A percentile compares a stretch with the other conserved stretches of the same genome.
Evolutionary conservation across 2,329 filamentous ascomycete genomes (phyloP).

Genomic region (Colletotrichum sp.): DNA sequence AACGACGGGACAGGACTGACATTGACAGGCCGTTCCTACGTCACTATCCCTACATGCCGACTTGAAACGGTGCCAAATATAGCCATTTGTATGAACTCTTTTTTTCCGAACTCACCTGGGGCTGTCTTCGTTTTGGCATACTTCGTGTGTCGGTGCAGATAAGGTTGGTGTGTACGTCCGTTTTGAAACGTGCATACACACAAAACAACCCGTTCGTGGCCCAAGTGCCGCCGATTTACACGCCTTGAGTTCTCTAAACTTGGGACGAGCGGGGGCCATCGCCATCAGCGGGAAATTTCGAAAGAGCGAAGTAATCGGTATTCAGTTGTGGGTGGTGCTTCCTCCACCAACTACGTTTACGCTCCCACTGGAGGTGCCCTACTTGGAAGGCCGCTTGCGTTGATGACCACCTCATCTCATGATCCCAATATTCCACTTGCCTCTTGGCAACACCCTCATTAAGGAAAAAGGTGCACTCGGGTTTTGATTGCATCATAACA

Average conservation of each 20-base stretch:
- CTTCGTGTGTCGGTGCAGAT: background rate
- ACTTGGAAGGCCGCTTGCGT: rapidly evolving
- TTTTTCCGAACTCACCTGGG: background rate
- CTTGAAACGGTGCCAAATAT: background rate
- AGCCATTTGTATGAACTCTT: background rate
- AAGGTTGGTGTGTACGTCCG: background rate
- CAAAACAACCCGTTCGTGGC: slow-evolving; percentile 5
- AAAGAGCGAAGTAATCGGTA: background rate
- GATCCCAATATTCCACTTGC: background rate
- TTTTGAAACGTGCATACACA: slow-evolving; percentile 3
- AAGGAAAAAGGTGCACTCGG: background rate
- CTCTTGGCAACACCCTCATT: background rate
- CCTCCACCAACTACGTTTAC: rapidly evolving
- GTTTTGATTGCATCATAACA: background rate
- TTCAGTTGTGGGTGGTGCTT: background rate
- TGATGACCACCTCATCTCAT: background rate
- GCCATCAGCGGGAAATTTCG: background rate
- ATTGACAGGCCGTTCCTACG: background rate
- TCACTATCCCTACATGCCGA: background rate
- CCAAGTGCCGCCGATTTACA: background rate
- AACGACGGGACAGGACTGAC: background rate
- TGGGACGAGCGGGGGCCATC: background rate
- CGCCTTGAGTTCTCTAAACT: background rate
- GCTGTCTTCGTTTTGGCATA: background rate
- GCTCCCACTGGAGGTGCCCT: rapidly evolving